phyloP scores from a whole-genome alignment of 768 basidiomycete genomes.

The Tricholomella constricta region DNA sequence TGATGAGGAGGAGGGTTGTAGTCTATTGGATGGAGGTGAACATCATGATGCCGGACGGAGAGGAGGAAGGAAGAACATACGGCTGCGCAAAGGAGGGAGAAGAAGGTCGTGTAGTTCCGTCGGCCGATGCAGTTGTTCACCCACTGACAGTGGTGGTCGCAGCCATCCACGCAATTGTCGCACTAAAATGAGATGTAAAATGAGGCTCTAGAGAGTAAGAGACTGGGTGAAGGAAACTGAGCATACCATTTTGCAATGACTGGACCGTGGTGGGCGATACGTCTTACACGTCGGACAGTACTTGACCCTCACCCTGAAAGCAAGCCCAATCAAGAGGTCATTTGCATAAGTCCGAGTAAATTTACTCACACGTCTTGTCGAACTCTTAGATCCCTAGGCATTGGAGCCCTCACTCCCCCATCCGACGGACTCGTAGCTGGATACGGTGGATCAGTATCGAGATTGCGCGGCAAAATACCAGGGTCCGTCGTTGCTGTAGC shows the following conservation, averaged over 20 bases:
- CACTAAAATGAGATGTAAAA: slow-evolving; percentile 59
- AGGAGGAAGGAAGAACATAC: slow-evolving; percentile 46
- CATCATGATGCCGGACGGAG: background rate
- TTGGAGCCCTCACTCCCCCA: slow-evolving; percentile 59
- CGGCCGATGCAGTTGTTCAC: slow-evolving; percentile 96
- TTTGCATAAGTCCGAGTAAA: too few species aligned
- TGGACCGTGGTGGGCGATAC: slow-evolving; percentile 91
- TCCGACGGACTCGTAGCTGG: slow-evolving; percentile 65
- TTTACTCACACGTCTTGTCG: slow-evolving; percentile 69
- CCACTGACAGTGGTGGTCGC: slow-evolving; percentile 91
- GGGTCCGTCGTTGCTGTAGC: slow-evolving; percentile 80
- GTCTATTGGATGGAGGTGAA: slow-evolving; percentile 42
- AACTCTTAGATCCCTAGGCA: slow-evolving; percentile 82
- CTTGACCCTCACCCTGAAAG: slow-evolving; percentile 79
- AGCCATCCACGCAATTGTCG: slow-evolving; percentile 96
- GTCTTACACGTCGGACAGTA: slow-evolving; percentile 93
- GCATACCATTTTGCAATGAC: slow-evolving; percentile 91
- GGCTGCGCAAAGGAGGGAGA: slow-evolving; percentile 75
- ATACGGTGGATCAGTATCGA: slow-evolving; percentile 86
- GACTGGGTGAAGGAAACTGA: background rate
- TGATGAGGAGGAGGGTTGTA: slow-evolving; percentile 72
- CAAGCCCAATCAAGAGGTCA: slow-evolving; percentile 10
- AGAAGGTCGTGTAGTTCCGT: slow-evolving; percentile 94
- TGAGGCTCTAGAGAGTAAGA: slow-evolving; percentile 2
- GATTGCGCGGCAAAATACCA: slow-evolving; percentile 84